These are phyloP conservation scores for Cercospora citrullina DNA, from an alignment of 2,329 filamentous ascomycete species.

Conservation along the genomic window DNA sequence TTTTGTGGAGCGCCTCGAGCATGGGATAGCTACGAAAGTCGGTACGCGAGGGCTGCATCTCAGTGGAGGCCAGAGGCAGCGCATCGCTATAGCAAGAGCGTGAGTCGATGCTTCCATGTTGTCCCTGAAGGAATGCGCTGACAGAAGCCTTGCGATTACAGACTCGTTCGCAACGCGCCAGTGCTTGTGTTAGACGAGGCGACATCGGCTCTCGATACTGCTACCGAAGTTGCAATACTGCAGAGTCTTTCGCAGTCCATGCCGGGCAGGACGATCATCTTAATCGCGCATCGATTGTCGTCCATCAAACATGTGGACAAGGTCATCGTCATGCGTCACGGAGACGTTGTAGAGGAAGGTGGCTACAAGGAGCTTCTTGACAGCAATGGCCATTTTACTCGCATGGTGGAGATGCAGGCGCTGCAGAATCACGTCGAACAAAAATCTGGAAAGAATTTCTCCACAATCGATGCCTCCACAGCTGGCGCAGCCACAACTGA, in stretches of 20 bases:
- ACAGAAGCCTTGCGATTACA: background rate
- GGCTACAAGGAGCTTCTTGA: slow-evolving; percentile 32
- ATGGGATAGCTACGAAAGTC: slow-evolving; percentile 51
- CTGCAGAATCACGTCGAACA: background rate
- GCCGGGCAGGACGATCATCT: slow-evolving; percentile 41
- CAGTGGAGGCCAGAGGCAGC: slow-evolving; percentile 46
- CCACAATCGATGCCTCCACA: background rate
- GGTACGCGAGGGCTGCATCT: slow-evolving; percentile 40
- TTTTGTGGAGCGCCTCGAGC: slow-evolving; percentile 57
- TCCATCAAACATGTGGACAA: slow-evolving; percentile 41
- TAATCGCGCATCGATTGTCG: slow-evolving; percentile 43
- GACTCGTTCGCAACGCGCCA: slow-evolving; percentile 32
- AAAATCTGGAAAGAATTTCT: background rate
- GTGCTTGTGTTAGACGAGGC: slow-evolving; percentile 39
- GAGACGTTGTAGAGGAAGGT: slow-evolving; percentile 43
- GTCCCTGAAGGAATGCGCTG: background rate
- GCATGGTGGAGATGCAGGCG: slow-evolving; percentile 11
- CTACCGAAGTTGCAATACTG: slow-evolving; percentile 33
- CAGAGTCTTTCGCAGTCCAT: slow-evolving; percentile 59
- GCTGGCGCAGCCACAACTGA: background rate
- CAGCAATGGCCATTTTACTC: slow-evolving; percentile 2
- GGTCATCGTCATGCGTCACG: slow-evolving; percentile 44
- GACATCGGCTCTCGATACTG: slow-evolving; percentile 36
- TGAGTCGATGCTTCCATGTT: slow-evolving; percentile 40
- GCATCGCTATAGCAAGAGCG: slow-evolving; percentile 46